These are phyloP conservation scores for Cyberlindnera lachancei DNA, from an alignment of 805 yeast species.

Conservation along the genomic window DNA sequence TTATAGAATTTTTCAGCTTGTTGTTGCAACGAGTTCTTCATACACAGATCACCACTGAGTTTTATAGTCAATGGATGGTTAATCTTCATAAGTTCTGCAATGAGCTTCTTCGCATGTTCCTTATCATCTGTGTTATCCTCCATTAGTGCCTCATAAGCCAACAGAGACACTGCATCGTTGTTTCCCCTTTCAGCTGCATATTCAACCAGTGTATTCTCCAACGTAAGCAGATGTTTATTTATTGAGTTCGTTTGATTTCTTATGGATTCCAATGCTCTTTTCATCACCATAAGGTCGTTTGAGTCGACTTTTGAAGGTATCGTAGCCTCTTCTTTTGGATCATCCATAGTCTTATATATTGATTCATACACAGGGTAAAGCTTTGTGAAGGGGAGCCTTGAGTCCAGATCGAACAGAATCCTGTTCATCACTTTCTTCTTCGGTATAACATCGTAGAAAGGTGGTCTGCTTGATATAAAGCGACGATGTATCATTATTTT, in stretches of 20 bases:
- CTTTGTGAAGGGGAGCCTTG: slow-evolving; percentile 45
- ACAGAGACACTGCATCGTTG: slow-evolving; percentile 67
- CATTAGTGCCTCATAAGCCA: slow-evolving; percentile 59
- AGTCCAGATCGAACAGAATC: slow-evolving; percentile 59
- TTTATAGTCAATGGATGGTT: slow-evolving; percentile 73
- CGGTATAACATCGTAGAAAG: slow-evolving; percentile 46
- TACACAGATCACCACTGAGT: slow-evolving; percentile 71
- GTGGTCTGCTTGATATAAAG: slow-evolving; percentile 25
- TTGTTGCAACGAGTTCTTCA: slow-evolving; percentile 35
- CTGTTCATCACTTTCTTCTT: slow-evolving; percentile 47
- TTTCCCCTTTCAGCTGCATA: slow-evolving; percentile 79
- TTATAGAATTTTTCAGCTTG: slow-evolving; percentile 57
- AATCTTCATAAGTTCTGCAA: slow-evolving; percentile 46
- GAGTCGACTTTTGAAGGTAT: slow-evolving; percentile 42
- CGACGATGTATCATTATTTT: slow-evolving; percentile 4
- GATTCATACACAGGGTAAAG: slow-evolving; percentile 45
- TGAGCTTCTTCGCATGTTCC: slow-evolving; percentile 52
- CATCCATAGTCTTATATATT: slow-evolving; percentile 43
- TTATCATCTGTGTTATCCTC: slow-evolving; percentile 44
- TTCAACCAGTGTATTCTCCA: slow-evolving; percentile 73
- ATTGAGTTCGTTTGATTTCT: slow-evolving; percentile 53
- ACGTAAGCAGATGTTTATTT: slow-evolving; percentile 45
- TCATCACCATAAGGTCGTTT: slow-evolving; percentile 59
- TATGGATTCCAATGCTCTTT: slow-evolving; percentile 54
- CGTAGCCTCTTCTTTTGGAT: slow-evolving; percentile 20